Base-by-base conservation (phyloP, 2,329 filamentous ascomycete species). In the Pseudocercospora crystallina region DNA sequence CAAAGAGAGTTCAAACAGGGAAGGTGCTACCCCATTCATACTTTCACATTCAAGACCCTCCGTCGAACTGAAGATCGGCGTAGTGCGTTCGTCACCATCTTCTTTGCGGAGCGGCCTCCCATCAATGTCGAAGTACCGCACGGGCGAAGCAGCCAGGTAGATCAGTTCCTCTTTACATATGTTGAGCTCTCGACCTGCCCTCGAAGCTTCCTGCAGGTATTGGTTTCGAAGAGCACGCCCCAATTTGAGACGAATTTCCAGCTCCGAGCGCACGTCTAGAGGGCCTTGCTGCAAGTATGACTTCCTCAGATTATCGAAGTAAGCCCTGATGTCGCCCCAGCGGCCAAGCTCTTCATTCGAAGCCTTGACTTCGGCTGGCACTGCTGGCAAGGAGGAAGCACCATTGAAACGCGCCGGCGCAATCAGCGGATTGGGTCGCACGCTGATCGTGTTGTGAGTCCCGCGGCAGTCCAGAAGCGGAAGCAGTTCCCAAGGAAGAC, bases 401-500 rank as follows among this genome's bases (percentile, higher is more conserved):
- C 53, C 57, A 15, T 29, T 47, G n/a, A 61, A 52, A 29, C 40
- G 31, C 15, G 45, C 38, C 11, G 60, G 61, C 40, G 61, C 53
- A 13, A 61, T 3, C 20, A 86, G 84, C 0, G 81, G 81, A 61
- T 89, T 89, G 0, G 85, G 84, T 48, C 82, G 77, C 2, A 85
- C 59, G 20, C 72, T 73, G n/a, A 88, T 68, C 4, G 74, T 73
- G 10, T 68, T 65, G n/a, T 86, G 71, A 14, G 73, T 75, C 63
- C 8, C 67, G 62, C 30, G 71, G 67, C 51, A 58, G 37, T 46
- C 47, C 32, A 87, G 66, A 2, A 88, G 72, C 17, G 78, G 68
- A 1, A 88, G 71, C 1, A 89, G 70, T 62, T 87, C 84, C 47
- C 74, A 79, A 0, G 86, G 86, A 1, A 90, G 73, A 53, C 73